Conservation (phyloP, 2,329 filamentous ascomycete genomes). For the Calycina marina region DNA sequence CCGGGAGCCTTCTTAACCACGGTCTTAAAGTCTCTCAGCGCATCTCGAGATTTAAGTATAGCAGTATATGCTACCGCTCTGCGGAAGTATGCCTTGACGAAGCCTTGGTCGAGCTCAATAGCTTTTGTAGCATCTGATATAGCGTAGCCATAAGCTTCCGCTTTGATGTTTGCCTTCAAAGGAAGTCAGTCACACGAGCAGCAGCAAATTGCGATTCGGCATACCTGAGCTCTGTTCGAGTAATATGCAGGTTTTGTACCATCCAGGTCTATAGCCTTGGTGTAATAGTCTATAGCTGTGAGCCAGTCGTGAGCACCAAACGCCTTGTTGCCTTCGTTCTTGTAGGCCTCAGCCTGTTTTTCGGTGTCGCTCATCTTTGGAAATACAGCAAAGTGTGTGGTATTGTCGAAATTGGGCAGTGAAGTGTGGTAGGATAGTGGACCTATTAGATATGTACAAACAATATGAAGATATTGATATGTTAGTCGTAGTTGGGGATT, state of each 20-base stretch:
- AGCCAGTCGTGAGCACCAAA: constrained; percentile 82
- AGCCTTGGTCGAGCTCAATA: constrained; percentile 73
- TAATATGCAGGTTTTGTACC: constrained; percentile 78
- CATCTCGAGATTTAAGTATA: constrained; percentile 77
- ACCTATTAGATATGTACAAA: too few relatives aligned
- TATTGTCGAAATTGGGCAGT: too few relatives aligned
- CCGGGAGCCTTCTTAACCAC: constrained; percentile 75
- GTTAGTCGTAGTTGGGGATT: too few relatives aligned
- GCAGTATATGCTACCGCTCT: constrained; percentile 84
- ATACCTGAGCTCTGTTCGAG: constrained; percentile 86
- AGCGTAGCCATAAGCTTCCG: constrained; percentile 87
- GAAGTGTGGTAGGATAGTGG: too few relatives aligned
- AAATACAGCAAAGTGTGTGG: too few relatives aligned
- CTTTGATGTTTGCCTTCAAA: constrained; percentile 86
- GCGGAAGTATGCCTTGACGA: constrained; percentile 93
- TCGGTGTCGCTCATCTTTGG: constrained; percentile 18
- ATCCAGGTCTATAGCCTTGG: constrained; percentile 73
- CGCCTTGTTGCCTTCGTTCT: constrained; percentile 88
- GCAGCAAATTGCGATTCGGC: constrained; percentile 21
- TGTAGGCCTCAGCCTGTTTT: constrained; percentile 67
- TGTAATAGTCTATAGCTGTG: constrained; percentile 68
- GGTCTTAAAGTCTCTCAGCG: constrained; percentile 80
- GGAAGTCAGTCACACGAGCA: constrained; percentile 33
- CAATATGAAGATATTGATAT: too few relatives aligned
- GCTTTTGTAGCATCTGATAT: constrained; percentile 83